Conservation (phyloP, 352 stramenopile species). For the Pythium dissimile region DNA sequence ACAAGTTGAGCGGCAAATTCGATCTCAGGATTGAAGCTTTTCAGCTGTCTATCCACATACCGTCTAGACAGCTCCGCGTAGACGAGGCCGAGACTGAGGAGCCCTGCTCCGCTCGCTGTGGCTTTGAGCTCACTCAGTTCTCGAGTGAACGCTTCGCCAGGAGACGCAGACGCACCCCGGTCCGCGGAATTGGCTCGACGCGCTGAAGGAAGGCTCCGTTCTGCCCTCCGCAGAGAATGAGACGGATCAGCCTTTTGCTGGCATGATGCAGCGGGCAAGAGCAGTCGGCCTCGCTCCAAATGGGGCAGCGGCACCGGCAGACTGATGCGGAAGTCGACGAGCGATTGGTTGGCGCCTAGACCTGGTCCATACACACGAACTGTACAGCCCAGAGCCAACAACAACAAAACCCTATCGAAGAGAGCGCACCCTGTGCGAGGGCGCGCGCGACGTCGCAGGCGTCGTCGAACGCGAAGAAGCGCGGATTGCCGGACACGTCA, state of each 20-base stretch:
- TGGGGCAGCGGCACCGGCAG: background rate
- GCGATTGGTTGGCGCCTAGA: background rate
- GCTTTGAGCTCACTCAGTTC: conserved; percentile 1
- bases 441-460: conserved; percentile 21
- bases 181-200: background rate
- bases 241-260: background rate
- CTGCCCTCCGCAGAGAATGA: no score
- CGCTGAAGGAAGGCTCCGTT: background rate
- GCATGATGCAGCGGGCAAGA: background rate
- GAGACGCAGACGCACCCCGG: background rate
- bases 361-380: background rate
- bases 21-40: background rate
- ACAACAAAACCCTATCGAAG: no score
- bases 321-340: conserved; percentile 14
- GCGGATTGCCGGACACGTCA: conserved; percentile 31
- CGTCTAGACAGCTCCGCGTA: conserved; percentile 25
- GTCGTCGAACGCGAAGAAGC: conserved; percentile 35
- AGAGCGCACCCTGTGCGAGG: conserved; percentile 9
- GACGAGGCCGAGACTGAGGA: conserved; percentile 14
- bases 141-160: conserved; percentile 15
- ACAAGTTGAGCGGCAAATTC: conserved; percentile 1
- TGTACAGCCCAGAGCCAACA: background rate
- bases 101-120: background rate
- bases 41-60: background rate
- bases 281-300: conserved; percentile 7